Percentiles rank a stretch among this genome's conserved stretches.
Conservation (phyloP, 192 early-diverging fungal species). For the Coemansia sp. region DNA sequence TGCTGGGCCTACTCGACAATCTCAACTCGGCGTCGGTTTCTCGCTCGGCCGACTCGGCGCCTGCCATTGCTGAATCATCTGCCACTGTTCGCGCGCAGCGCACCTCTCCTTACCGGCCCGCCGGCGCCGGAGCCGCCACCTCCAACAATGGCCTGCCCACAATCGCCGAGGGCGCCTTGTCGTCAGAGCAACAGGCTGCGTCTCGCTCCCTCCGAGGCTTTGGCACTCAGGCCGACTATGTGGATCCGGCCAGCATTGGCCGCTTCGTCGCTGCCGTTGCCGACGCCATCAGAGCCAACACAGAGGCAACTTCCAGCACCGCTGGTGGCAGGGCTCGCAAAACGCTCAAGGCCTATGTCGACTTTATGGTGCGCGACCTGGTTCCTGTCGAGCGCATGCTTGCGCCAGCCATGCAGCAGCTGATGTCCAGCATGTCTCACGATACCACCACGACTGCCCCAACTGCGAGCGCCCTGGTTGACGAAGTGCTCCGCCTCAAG, state of each 20-base stretch:
- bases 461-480: conserved; percentile 18
- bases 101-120: background rate
- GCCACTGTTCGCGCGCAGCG: background rate
- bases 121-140: background rate
- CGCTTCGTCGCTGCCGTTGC: conserved; percentile 39
- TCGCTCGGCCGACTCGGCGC: background rate
- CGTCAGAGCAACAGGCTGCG: background rate
- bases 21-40: conserved; percentile 1
- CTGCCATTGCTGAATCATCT: background rate
- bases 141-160: background rate
- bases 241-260: conserved; percentile 19
- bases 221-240: background rate
- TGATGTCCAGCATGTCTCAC: conserved; percentile 26
- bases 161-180: background rate
- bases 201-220: background rate
- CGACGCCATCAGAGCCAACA: conserved; percentile 32
- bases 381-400: conserved; percentile 36
- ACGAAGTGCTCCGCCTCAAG: conserved; percentile 23
- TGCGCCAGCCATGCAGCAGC: conserved; percentile 43
- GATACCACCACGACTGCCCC: conserved; percentile 14
- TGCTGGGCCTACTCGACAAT: conserved; percentile 19
- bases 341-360: conserved; percentile 32
- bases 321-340: conserved; percentile 7
- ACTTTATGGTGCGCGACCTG: conserved; percentile 48
- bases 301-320: background rate